A percentile compares a stretch with the other conserved stretches of the same genome.
Evolutionary conservation across 257 asterid genomes (phyloP).

Genomic region (Nicotiana otophora): DNA sequence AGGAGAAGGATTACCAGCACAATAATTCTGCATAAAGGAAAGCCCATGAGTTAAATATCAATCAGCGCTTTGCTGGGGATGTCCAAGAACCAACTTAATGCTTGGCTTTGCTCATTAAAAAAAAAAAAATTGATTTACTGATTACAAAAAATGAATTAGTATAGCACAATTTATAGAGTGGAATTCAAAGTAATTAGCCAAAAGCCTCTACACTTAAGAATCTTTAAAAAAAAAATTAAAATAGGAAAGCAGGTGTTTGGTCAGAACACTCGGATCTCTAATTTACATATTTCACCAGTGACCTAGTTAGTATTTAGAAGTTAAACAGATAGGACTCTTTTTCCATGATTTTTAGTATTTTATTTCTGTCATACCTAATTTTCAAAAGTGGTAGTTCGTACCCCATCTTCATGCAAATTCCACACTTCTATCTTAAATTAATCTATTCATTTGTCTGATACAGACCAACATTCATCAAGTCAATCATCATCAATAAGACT

Average conservation of each 20-base stretch:
- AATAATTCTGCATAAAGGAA: slow-evolving; percentile 57
- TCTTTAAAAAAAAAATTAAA: not conserved
- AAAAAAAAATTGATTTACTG: not conserved
- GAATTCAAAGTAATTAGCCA: not conserved
- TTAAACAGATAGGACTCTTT: not conserved
- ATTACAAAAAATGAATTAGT: not conserved
- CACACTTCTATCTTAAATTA: not conserved
- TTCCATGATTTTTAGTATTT: not conserved
- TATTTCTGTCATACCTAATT: not conserved
- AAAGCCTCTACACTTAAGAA: not conserved
- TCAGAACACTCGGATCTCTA: not conserved
- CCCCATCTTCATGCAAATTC: not conserved
- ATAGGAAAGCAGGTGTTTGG: not conserved
- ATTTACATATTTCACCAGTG: not conserved
- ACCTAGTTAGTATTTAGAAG: not conserved
- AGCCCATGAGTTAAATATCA: not conserved
- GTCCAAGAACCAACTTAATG: not conserved
- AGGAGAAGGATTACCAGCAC: slow-evolving; percentile 77
- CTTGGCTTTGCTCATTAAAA: not conserved
- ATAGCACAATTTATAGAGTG: not conserved
- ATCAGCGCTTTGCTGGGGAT: not conserved
- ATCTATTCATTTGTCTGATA: not conserved
- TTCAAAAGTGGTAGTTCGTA: not conserved
- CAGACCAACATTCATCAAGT: not conserved
- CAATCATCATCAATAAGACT: not conserved